phyloP scores from a whole-genome alignment of 805 yeast genomes.

The Saccharomycopsis olivae region DNA sequence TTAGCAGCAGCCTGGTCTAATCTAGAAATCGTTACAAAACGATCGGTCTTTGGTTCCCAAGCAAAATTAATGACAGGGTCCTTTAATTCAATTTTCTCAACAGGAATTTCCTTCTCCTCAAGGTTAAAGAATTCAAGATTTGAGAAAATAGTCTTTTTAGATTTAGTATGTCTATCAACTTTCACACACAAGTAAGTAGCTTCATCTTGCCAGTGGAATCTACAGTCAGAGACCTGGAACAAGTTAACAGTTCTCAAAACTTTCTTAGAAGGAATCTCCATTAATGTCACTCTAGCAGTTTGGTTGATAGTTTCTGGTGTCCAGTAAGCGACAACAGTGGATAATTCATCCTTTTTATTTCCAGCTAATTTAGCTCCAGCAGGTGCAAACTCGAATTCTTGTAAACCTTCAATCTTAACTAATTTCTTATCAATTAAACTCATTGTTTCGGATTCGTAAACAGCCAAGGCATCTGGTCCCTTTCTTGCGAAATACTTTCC shows the following conservation, averaged over 20 bases:
- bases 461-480: slow-evolving; percentile 85
- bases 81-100: slow-evolving; percentile 86
- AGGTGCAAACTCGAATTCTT: slow-evolving; percentile 94
- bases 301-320: slow-evolving; percentile 90
- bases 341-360: slow-evolving; percentile 38
- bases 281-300: slow-evolving; percentile 86
- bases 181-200: slow-evolving; percentile 80
- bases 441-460: slow-evolving; percentile 74
- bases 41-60: slow-evolving; percentile 92
- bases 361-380: slow-evolving; percentile 62
- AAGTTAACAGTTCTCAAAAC: slow-evolving; percentile 84
- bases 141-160: slow-evolving; percentile 84
- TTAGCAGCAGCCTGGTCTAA: slow-evolving; percentile 43
- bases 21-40: slow-evolving; percentile 73
- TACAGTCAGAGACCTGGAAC: slow-evolving; percentile 88
- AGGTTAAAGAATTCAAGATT: slow-evolving; percentile 86
- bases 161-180: slow-evolving; percentile 94
- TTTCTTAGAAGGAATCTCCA: slow-evolving; percentile 77
- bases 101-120: slow-evolving; percentile 84
- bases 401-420: slow-evolving; percentile 71
- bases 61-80: slow-evolving; percentile 81
- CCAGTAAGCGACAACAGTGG: slow-evolving; percentile 82
- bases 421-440: slow-evolving; percentile 78
- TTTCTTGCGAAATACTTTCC: slow-evolving; percentile 91
- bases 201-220: slow-evolving; percentile 88